phyloP scores from a whole-genome alignment of 2,329 filamentous ascomycete species.

The Colletotrichum tropicale region DNA sequence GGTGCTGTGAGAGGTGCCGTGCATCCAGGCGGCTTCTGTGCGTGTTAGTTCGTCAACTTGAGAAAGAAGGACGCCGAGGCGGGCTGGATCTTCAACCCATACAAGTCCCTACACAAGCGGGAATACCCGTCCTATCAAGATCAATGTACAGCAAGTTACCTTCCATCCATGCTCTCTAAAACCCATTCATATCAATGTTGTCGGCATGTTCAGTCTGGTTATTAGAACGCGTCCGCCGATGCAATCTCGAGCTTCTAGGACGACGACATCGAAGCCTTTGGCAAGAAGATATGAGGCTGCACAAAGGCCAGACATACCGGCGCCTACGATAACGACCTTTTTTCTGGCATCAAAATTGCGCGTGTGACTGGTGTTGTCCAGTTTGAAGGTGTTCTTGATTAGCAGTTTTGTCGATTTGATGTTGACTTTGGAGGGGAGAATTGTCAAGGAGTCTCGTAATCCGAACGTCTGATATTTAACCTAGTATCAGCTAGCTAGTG shows the following conservation, averaged over 20 bases:
- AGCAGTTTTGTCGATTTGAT: not conserved
- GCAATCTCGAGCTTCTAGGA: slow-evolving; percentile 53
- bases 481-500: too few relatives aligned
- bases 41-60: not conserved
- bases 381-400: not conserved
- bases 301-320: slow-evolving; percentile 42
- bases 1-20: not conserved
- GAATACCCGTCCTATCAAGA: not conserved
- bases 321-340: slow-evolving; percentile 45
- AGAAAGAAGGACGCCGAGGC: not conserved
- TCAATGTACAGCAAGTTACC: not conserved
- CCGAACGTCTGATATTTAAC: not conserved
- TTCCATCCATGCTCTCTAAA: not conserved
- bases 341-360: not conserved
- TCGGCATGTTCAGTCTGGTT: not conserved
- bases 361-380: not conserved
- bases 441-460: not conserved
- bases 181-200: not conserved
- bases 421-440: not conserved
- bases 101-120: not conserved
- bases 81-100: not conserved
- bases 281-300: slow-evolving; percentile 37
- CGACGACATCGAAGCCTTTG: slow-evolving; percentile 39
- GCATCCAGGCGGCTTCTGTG: not conserved
- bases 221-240: slow-evolving; percentile 57